These are phyloP conservation scores for Firmiana major DNA, from an alignment of 345 rosid genomes.

Conservation along the genomic window DNA sequence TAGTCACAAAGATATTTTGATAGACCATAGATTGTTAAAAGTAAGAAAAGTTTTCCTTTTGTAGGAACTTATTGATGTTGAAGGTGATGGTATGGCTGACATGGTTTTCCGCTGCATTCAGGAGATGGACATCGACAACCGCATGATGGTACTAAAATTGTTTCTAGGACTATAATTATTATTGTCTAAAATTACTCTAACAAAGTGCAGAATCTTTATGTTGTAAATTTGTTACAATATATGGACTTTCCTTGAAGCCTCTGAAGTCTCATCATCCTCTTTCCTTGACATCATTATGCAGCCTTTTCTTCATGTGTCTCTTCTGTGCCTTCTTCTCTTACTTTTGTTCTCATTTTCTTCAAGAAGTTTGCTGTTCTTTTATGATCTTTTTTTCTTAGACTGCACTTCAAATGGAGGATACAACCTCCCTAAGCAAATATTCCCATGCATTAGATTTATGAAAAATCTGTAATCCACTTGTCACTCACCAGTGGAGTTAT, in stretches of 20 bases:
- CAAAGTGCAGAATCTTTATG: background rate
- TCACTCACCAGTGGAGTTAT: background rate
- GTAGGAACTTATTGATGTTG: slow-evolving; percentile 94
- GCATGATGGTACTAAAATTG: slow-evolving; percentile 68
- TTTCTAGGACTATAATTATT: slow-evolving; percentile 1
- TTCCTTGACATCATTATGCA: background rate
- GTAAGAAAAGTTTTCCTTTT: slow-evolving; percentile 1
- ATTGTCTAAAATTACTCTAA: background rate
- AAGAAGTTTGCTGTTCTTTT: background rate
- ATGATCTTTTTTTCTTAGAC: background rate
- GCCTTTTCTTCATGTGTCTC: background rate
- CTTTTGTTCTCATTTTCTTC: background rate
- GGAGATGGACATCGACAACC: slow-evolving; percentile 98
- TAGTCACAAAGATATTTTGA: background rate
- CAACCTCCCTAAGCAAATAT: background rate
- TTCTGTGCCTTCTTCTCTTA: background rate
- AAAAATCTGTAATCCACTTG: background rate
- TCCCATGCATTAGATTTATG: background rate
- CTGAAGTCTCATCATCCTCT: background rate
- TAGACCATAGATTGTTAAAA: slow-evolving; percentile 2
- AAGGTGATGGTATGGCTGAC: slow-evolving; percentile 99
- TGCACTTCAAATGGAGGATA: slow-evolving; percentile 1
- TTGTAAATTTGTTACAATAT: background rate
- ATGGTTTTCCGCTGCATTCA: slow-evolving; percentile 99
- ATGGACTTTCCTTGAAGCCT: background rate